Base-by-base conservation (phyloP, 345 rosid genomes). In the Garcia nutans region DNA sequence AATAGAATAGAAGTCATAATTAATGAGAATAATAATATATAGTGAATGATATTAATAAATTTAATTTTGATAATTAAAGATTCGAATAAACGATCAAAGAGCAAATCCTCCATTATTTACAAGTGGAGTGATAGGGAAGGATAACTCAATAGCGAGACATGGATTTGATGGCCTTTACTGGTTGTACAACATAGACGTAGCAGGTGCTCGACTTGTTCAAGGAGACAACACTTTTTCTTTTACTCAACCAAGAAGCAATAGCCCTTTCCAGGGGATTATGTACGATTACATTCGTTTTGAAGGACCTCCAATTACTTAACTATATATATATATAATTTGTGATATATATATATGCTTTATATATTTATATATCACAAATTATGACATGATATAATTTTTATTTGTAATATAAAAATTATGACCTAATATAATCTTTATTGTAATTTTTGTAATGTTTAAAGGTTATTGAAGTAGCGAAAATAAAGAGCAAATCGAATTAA, bases 121-220 rank as follows among this genome's bases (percentile, higher is more conserved):
- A 12, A 78, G 73, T 7, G 77, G 81, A 26, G 5, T 78, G 62
- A 78, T 78, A 55, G 81, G 81, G 44, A 78, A 57, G 59, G 81
- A 78, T 24, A 78, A 78, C 56, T 73, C 81, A 7, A 73, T 78
- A 4, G 81, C 81, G 37, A 73, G 81, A 41, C 81, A 78, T 78
- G 81, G 81, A 47, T 73, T 78, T 59, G 77, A 73, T 73, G 81
- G 81, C 11, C 77, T 78, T 8, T 78, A 78, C 6, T 78, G 81
- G 81, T 62, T 78, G 1, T 78, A 72, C 63, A 59, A 42, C 20
- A 16, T 78, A 8, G 47, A 49, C 1, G 63, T 78, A 33, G 61
- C 62, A 19, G 77, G 77, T 17, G 66, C 45, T 73, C 59, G 68
- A 22, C 74, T 78, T 28, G 62, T 55, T 33, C 24, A 47, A 33